Evolutionary conservation across 1,139 yeast genomes (phyloP).

Genomic region (Taphrina sp.): DNA sequence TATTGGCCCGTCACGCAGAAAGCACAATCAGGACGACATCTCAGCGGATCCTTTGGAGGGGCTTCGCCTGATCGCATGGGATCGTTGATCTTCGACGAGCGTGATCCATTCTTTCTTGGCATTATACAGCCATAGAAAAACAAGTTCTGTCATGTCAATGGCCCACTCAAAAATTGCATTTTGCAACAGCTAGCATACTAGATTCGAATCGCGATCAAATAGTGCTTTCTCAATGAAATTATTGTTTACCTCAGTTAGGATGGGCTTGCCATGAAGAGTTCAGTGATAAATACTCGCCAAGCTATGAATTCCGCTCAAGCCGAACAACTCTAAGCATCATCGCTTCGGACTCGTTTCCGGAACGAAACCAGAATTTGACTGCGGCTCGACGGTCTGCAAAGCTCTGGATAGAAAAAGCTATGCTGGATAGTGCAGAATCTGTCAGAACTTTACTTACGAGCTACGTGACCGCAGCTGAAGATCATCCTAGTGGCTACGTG

Average conservation of each 20-base stretch:
- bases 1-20: too few relatives aligned
- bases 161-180: too few relatives aligned
- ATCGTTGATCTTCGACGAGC: too few relatives aligned
- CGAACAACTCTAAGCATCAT: slow-evolving; percentile 31
- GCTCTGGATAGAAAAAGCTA: slow-evolving; percentile 16
- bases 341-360: slow-evolving; percentile 18
- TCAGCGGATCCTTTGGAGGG: too few relatives aligned
- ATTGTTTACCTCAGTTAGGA: slow-evolving; percentile 71
- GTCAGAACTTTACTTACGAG: slow-evolving; percentile 16
- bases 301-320: slow-evolving; percentile 63
- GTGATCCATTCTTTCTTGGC: too few relatives aligned
- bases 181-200: too few relatives aligned
- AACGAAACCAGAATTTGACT: slow-evolving; percentile 14
- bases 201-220: too few relatives aligned
- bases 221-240: too few relatives aligned
- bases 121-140: too few relatives aligned
- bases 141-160: too few relatives aligned
- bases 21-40: too few relatives aligned
- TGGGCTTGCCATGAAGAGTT: slow-evolving; percentile 86
- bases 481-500: not conserved
- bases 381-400: slow-evolving; percentile 7
- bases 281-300: slow-evolving; percentile 79
- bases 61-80: too few relatives aligned
- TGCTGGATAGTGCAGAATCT: slow-evolving; percentile 25
- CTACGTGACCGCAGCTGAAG: slow-evolving; percentile 13